phyloP scores from a whole-genome alignment of 768 basidiomycete genomes.

The Agaricus bisporus region DNA sequence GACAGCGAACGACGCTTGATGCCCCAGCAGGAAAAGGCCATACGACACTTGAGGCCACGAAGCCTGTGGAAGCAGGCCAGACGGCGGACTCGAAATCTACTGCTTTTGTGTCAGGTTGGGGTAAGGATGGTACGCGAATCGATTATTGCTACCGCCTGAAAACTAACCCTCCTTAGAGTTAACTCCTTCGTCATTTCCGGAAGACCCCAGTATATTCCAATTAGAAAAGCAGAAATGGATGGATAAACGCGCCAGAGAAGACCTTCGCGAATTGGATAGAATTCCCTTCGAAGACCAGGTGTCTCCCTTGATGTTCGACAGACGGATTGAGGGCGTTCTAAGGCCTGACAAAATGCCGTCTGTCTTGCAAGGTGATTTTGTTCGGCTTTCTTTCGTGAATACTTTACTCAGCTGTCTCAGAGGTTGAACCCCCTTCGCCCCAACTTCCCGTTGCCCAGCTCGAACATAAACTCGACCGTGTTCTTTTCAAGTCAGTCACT shows the following conservation, averaged over 20 bases:
- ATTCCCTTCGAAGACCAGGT: background rate
- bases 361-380: slow-evolving; percentile 34
- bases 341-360: background rate
- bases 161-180: background rate
- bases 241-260: background rate
- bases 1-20: too few relatives aligned
- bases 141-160: background rate
- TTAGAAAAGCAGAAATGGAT: background rate
- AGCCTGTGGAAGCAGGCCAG: background rate
- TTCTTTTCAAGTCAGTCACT: slow-evolving; percentile 64
- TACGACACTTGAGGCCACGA: background rate
- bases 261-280: background rate
- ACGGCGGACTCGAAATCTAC: background rate
- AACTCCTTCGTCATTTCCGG: background rate
- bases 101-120: background rate
- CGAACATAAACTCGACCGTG: slow-evolving; percentile 56
- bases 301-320: background rate
- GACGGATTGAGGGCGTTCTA: slow-evolving; percentile 8
- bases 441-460: slow-evolving; percentile 30
- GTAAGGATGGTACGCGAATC: background rate
- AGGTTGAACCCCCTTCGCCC: slow-evolving; percentile 30
- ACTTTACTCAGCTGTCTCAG: slow-evolving; percentile 20
- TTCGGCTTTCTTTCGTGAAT: background rate
- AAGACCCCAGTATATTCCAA: background rate
- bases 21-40: background rate